phyloP scores from a whole-genome alignment of 257 asterid genomes.

The Parsonsia alboflavescens region DNA sequence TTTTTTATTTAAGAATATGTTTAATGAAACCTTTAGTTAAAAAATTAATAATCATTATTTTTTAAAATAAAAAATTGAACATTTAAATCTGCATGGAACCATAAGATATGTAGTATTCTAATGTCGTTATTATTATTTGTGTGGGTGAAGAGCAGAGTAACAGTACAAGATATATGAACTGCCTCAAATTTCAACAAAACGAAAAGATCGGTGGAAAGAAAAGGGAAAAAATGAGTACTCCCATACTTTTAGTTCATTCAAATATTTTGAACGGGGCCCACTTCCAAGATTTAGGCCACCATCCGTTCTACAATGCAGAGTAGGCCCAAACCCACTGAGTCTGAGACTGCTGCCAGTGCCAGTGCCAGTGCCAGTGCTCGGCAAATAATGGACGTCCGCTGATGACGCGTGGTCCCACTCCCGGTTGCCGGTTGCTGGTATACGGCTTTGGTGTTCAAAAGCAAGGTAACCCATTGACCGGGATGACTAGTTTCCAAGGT shows the following conservation, averaged over 20 bases:
- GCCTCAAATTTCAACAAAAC: slow-evolving; percentile 3
- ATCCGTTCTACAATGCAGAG: not conserved
- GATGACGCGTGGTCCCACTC: not conserved
- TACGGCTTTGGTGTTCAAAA: not conserved
- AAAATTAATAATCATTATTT: too few relatives aligned
- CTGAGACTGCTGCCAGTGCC: not conserved
- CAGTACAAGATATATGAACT: not conserved
- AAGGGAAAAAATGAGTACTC: not conserved
- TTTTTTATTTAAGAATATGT: too few relatives aligned
- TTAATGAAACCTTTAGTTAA: too few relatives aligned
- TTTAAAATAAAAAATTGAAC: too few relatives aligned
- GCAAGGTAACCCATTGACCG: not conserved
- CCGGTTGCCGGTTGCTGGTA: not conserved
- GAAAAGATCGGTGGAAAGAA: slow-evolving; percentile 3
- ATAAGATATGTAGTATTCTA: too few relatives aligned
- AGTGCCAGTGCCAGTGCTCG: not conserved
- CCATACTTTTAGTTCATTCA: not conserved
- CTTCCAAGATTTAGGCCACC: not conserved
- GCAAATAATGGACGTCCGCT: not conserved
- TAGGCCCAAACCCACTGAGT: not conserved
- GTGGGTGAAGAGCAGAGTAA: not conserved
- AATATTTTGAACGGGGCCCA: not conserved
- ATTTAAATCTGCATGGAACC: too few relatives aligned
- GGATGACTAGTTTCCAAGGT: not conserved
- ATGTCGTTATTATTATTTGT: not conserved